Evolutionary conservation across 2,329 filamentous ascomycete genomes (phyloP).

Genomic region (Leptographium flavum): DNA sequence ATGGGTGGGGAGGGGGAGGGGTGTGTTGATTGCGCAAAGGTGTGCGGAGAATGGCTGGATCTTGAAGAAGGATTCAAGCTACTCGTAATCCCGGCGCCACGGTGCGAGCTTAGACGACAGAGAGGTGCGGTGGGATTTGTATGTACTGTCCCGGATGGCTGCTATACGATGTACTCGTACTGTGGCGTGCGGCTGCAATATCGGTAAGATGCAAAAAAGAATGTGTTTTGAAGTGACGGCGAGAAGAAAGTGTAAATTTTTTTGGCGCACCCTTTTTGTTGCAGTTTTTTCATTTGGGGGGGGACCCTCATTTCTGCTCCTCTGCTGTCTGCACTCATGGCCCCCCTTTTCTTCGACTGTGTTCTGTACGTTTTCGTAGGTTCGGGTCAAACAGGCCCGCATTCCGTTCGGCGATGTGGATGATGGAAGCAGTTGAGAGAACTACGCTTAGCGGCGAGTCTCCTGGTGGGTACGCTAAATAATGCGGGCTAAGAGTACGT

Average conservation of each 20-base stretch:
- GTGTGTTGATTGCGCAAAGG: slow-evolving; percentile 6
- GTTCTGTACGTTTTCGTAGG: not conserved
- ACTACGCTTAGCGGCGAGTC: not conserved
- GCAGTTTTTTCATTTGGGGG: not conserved
- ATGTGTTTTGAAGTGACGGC: not conserved
- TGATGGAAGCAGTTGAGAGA: slow-evolving; percentile 1
- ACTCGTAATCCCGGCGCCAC: slow-evolving; percentile 6
- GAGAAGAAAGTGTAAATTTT: not conserved
- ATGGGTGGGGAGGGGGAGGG: slow-evolving; percentile 1
- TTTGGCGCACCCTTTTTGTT: not conserved
- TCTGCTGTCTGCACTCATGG: not conserved
- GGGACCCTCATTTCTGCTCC: not conserved
- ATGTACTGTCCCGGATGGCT: not conserved
- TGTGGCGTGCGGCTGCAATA: too few relatives aligned
- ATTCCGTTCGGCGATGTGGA: not conserved
- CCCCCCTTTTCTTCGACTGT: not conserved
- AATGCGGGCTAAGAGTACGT: not conserved
- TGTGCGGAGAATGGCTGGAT: slow-evolving; percentile 10
- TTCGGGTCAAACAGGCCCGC: not conserved
- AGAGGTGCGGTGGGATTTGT: slow-evolving; percentile 3
- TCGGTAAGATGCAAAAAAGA: not conserved
- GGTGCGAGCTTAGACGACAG: slow-evolving; percentile 5
- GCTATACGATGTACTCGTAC: slow-evolving; percentile 5
- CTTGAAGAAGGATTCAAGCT: slow-evolving; percentile 1
- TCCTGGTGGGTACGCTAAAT: slow-evolving; percentile 1